phyloP scores from a whole-genome alignment of 2,329 filamentous ascomycete species.

The Fusarium zealandicum region DNA sequence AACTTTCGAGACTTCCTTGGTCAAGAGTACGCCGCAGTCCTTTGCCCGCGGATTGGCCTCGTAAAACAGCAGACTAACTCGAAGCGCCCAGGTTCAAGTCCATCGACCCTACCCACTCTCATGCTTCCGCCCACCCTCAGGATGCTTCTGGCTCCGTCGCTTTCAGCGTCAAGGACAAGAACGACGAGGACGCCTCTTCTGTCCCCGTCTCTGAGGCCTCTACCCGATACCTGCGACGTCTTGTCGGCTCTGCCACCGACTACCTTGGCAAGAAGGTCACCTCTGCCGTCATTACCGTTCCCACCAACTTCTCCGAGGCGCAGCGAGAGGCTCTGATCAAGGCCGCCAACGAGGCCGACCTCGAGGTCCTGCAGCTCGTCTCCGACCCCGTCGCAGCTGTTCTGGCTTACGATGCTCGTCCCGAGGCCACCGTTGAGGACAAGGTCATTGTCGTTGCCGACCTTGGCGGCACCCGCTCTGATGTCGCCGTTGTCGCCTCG shows the following conservation, averaged over 20 bases:
- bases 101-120: conserved; percentile 94
- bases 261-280: conserved; percentile 93
- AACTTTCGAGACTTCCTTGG: conserved; percentile 97
- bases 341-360: conserved; percentile 78
- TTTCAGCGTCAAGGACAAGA: conserved; percentile 84
- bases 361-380: conserved; percentile 93
- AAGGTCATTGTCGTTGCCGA: conserved; percentile 93
- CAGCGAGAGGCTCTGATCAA: conserved; percentile 83
- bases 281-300: conserved; percentile 92
- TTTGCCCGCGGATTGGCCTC: background rate
- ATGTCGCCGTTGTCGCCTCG: conserved; percentile 88
- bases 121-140: conserved; percentile 89
- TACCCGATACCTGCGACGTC: conserved; percentile 82
- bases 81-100: conserved; percentile 74
- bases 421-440: conserved; percentile 77
- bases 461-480: conserved; percentile 89
- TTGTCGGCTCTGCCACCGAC: conserved; percentile 84
- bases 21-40: conserved; percentile 72
- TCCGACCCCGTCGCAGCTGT: conserved; percentile 88
- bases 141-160: conserved; percentile 75
- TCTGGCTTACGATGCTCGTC: conserved; percentile 88
- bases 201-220: conserved; percentile 82
- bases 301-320: conserved; percentile 88
- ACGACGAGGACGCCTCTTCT: conserved; percentile 68
- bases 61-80: conserved; percentile 28